Percentiles rank a stretch among this genome's conserved stretches.
phyloP scores from a whole-genome alignment of 202 grass and related monocot genomes.

The Bolboschoenoplectus hybrid region DNA sequence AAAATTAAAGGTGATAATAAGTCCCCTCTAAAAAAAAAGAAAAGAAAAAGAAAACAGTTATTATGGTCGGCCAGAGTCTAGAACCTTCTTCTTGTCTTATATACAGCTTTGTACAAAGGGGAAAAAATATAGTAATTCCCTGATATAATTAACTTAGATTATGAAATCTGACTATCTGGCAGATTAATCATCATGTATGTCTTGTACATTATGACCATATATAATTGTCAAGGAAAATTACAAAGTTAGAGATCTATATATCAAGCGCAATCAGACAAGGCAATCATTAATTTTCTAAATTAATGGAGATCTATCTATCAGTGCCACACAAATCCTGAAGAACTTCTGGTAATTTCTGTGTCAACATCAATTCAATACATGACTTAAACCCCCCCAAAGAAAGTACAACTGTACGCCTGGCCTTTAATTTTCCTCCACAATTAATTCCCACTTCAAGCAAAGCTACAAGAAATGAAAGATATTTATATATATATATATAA shows the following conservation, averaged over 20 bases:
- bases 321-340: not conserved
- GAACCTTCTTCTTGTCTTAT: not conserved
- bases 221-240: not conserved
- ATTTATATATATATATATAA: not conserved
- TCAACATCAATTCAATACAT: conserved; percentile 13
- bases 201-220: not conserved
- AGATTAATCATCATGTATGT: not conserved
- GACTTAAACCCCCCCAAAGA: not conserved
- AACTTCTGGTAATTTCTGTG: conserved; percentile 31
- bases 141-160: not conserved
- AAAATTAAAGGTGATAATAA: not conserved
- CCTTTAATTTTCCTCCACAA: conserved; percentile 17
- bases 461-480: not conserved
- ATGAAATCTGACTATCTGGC: not conserved
- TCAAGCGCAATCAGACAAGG: conserved; percentile 14
- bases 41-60: not conserved
- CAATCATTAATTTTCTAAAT: conserved; percentile 2
- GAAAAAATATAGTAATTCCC: not conserved
- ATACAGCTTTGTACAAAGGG: too few species aligned
- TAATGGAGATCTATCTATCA: not conserved
- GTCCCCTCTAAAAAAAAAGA: not conserved
- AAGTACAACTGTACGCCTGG: not conserved
- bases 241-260: not conserved
- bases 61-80: not conserved
- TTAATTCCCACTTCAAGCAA: conserved; percentile 32